These are phyloP conservation scores for Botrytis aclada DNA, from an alignment of 2,329 filamentous ascomycete genomes.

Conservation along the genomic window DNA sequence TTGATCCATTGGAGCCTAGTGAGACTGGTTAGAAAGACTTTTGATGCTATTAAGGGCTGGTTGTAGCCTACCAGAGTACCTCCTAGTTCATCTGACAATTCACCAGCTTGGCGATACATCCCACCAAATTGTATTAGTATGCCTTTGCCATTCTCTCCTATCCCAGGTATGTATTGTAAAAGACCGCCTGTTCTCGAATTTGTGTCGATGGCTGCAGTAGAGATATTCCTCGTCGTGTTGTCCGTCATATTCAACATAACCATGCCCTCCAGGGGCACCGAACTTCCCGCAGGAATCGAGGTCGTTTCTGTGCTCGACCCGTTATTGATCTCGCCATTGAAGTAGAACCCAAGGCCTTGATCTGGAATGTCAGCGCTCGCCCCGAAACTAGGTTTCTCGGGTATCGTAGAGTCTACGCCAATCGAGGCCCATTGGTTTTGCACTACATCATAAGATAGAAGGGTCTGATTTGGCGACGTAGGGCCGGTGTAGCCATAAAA, in stretches of 20 bases:
- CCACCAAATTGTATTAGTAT: constrained; percentile 43
- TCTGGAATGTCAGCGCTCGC: constrained; percentile 20
- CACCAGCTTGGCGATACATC: constrained; percentile 12
- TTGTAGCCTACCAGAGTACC: constrained; percentile 8
- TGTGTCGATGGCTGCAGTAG: constrained; percentile 37
- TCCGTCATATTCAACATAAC: constrained; percentile 41
- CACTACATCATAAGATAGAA: constrained; percentile 12
- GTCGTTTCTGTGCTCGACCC: constrained; percentile 11
- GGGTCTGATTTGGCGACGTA: constrained; percentile 7
- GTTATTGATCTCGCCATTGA: constrained; percentile 25
- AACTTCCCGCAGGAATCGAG: neutral
- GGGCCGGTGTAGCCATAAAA: constrained; percentile 18
- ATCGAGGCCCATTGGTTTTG: constrained; percentile 9
- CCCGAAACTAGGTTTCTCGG: constrained; percentile 20
- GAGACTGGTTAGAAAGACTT: neutral
- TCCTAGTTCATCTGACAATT: constrained; percentile 5
- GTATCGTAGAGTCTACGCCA: neutral
- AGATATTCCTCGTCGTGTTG: constrained; percentile 40
- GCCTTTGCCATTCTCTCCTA: constrained; percentile 41
- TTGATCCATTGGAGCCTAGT: constrained; percentile 33
- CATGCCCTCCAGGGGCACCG: constrained; percentile 39
- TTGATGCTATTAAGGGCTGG: neutral
- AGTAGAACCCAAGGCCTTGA: constrained; percentile 26
- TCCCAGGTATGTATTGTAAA: constrained; percentile 39
- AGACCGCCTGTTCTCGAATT: constrained; percentile 40